phyloP scores from a whole-genome alignment of 345 rosid species.

The Cardamine occulta region DNA sequence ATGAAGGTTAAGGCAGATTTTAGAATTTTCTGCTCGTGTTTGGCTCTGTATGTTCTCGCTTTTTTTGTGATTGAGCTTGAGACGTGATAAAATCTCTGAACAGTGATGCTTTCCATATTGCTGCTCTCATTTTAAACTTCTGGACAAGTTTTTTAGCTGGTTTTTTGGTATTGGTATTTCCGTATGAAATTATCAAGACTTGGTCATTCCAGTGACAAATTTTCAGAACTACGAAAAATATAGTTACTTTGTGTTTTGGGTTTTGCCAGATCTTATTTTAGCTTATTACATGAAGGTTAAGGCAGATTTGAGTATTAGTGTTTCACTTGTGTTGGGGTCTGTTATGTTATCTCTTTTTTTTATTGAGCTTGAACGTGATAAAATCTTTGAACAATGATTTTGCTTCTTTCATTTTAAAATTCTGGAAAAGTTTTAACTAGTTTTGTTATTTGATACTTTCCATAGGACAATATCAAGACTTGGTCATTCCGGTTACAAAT shows the following conservation, averaged over 20 bases:
- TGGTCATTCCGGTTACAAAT: constrained; percentile 80
- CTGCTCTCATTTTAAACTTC: no score
- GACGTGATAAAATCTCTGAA: no score
- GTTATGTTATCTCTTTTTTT: constrained; percentile 11
- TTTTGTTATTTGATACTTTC: constrained; percentile 22
- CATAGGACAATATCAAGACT: constrained; percentile 74
- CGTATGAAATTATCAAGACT: no score
- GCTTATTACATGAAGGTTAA: constrained; percentile 11
- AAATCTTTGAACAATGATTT: neutral
- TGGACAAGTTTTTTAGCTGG: no score
- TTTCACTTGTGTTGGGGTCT: neutral
- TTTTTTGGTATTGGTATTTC: no score
- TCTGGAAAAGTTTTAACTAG: constrained; percentile 9
- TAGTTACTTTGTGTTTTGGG: neutral
- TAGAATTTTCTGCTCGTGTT: no score
- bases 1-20: neutral
- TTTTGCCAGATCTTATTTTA: constrained; percentile 6
- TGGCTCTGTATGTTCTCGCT: no score
- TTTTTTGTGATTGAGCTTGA: no score
- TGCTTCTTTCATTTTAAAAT: neutral
- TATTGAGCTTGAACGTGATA: constrained; percentile 9
- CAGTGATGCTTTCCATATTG: no score
- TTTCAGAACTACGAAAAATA: neutral
- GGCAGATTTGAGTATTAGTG: neutral
- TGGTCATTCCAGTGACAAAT: no score